A percentile compares a stretch with the other conserved stretches of the same genome.
phyloP scores from a whole-genome alignment of 805 yeast genomes.

The Monosporozyma solicola region DNA sequence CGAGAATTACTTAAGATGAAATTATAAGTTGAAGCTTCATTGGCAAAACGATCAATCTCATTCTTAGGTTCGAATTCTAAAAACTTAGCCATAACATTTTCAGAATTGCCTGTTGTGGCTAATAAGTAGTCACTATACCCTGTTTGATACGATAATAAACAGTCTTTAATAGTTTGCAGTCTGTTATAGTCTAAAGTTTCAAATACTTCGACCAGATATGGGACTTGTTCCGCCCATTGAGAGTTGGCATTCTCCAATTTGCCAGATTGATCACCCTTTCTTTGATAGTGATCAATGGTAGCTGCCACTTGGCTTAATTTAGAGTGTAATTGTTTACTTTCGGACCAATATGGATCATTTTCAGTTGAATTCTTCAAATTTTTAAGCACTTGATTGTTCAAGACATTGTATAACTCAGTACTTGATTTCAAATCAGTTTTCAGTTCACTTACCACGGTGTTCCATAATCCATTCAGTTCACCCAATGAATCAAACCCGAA shows the following conservation, averaged over 20 bases:
- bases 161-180: slow-evolving; percentile 52
- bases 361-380: slow-evolving; percentile 47
- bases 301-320: slow-evolving; percentile 38
- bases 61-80: slow-evolving; percentile 53
- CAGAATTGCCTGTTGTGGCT: slow-evolving; percentile 41
- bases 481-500: slow-evolving; percentile 43
- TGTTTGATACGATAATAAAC: slow-evolving; percentile 57
- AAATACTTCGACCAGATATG: slow-evolving; percentile 63
- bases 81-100: slow-evolving; percentile 55
- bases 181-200: slow-evolving; percentile 62
- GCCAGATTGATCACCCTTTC: slow-evolving; percentile 32
- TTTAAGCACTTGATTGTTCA: slow-evolving; percentile 47
- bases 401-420: slow-evolving; percentile 37
- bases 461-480: slow-evolving; percentile 37
- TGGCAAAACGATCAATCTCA: slow-evolving; percentile 51
- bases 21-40: slow-evolving; percentile 27
- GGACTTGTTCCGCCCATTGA: slow-evolving; percentile 73
- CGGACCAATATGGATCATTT: slow-evolving; percentile 47
- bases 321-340: slow-evolving; percentile 40
- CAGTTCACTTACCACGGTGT: slow-evolving; percentile 33
- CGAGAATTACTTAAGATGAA: slow-evolving; percentile 11
- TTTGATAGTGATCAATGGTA: slow-evolving; percentile 33
- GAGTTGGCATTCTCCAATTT: slow-evolving; percentile 39
- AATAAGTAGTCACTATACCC: slow-evolving; percentile 46
- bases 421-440: slow-evolving; percentile 42